A percentile compares a stretch with the other conserved stretches of the same genome.
Evolutionary conservation across 1,139 yeast genomes (phyloP).

Genomic region (Blastobotrys ciferrii): DNA sequence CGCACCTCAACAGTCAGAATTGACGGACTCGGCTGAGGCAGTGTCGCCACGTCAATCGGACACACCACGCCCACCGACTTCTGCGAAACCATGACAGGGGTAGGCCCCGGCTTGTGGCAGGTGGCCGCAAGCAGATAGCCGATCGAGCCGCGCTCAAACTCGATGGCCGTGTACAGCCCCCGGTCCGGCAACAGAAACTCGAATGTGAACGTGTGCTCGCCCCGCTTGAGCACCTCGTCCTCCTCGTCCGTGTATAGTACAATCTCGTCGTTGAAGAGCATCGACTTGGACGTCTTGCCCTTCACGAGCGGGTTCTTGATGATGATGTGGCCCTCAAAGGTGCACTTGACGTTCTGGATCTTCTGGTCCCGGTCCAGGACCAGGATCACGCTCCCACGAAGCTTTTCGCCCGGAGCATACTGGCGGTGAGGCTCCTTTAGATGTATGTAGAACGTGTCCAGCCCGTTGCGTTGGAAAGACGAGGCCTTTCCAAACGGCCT

Average conservation of each 20-base stretch:
- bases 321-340: constrained; percentile 33
- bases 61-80: constrained; percentile 59
- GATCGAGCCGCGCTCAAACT: constrained; percentile 85
- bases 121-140: constrained; percentile 61
- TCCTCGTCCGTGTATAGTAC: constrained; percentile 45
- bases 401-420: constrained; percentile 66
- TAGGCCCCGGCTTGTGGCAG: constrained; percentile 39
- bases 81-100: constrained; percentile 28
- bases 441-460: constrained; percentile 61
- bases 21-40: constrained; percentile 69
- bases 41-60: constrained; percentile 68
- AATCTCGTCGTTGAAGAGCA: constrained; percentile 63
- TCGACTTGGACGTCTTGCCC: constrained; percentile 35
- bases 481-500: constrained; percentile 4
- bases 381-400: constrained; percentile 42
- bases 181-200: constrained; percentile 72
- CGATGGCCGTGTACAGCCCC: constrained; percentile 69
- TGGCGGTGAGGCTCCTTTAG: constrained; percentile 71
- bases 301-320: constrained; percentile 45
- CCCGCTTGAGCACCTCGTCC: constrained; percentile 38
- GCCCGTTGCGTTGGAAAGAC: constrained; percentile 14
- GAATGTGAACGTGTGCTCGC: constrained; percentile 87
- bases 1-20: constrained; percentile 55
- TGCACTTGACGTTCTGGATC: constrained; percentile 29
- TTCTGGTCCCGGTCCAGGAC: constrained; percentile 30